Evolutionary conservation across 176 grass and related monocot genomes (phyloP), one percentile per base, ranked within the genome.

Genomic region (Bolboschoenus planiculmis): DNA sequence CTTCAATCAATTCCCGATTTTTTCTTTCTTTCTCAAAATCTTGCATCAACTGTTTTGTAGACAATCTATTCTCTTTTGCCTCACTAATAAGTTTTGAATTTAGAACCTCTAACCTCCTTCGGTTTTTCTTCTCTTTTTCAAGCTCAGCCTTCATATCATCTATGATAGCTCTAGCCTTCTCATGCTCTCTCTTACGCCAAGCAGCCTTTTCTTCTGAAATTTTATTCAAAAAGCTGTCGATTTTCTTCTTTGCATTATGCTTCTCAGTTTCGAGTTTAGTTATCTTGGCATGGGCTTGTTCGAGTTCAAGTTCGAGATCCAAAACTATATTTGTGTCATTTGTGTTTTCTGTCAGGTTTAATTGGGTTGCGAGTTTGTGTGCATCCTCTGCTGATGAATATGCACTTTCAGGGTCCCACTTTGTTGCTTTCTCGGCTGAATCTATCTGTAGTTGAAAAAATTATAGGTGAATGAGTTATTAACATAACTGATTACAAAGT

Each of bases 111-210:
- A 88, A 80, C 4, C 92, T 85, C 79, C 86, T 88, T 76, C 90
- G 54, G 44, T 86, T 94, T 86, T 94, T 97, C 84, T 87, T 94
- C 86, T 94, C 95, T 44, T 90, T 91, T 31, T 94, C 89, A 78
- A 97, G 92, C 55, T 97, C 92, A 5, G 81, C 88, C 88, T 92
- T 94, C 88, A 97, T 94, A 59, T 89, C 95, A 63, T 97, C 90
- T 74, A 97, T 88, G 64, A 97, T 83, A 50, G 88, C 90, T 48
- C 87, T 85, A 23, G 94, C 78, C 59, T 94, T 97, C 50, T 92
- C 92, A 53, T 94, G 95, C 82, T 97, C 95, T 76, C 95, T 94
- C 37, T 85, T 97, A 79, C 85, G 60, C 95, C 95, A 97, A 78
- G 90, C 88, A 27, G 88, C 90, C 81, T 97, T 97, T 80, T 97